Evolutionary conservation across 768 basidiomycete species (phyloP).

Genomic region (Guyanaporus albipodus): DNA sequence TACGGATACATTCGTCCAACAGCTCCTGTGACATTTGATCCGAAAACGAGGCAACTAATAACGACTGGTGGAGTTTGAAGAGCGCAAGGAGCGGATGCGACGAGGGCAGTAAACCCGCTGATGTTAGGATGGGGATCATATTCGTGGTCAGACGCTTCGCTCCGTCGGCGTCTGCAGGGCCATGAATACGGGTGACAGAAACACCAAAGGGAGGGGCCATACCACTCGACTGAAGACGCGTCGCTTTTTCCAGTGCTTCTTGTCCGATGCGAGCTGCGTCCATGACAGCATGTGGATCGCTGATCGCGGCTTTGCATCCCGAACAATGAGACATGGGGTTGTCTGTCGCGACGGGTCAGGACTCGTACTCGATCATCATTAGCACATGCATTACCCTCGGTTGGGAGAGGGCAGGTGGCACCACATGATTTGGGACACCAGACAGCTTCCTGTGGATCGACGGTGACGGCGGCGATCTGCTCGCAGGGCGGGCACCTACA

Average conservation of each 20-base stretch:
- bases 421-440: constrained; percentile 69
- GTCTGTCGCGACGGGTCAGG: constrained; percentile 36
- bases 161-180: constrained; percentile 48
- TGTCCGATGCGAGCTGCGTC: constrained; percentile 67
- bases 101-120: constrained; percentile 56
- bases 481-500: constrained; percentile 67
- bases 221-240: constrained; percentile 58
- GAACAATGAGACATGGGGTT: constrained; percentile 45
- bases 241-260: constrained; percentile 74
- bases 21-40: constrained; percentile 40
- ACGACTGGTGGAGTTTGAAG: constrained; percentile 63
- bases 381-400: constrained; percentile 45
- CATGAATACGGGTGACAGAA: background rate
- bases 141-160: constrained; percentile 59
- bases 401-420: constrained; percentile 56
- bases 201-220: constrained; percentile 4
- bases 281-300: constrained; percentile 48
- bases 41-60: constrained; percentile 54
- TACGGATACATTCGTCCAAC: constrained; percentile 62
- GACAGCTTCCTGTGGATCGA: constrained; percentile 68
- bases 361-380: background rate
- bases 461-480: constrained; percentile 3
- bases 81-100: constrained; percentile 78
- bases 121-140: constrained; percentile 59
- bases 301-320: constrained; percentile 49